These are phyloP conservation scores for Floccularia luteovirens DNA, from an alignment of 768 basidiomycete species.

Conservation along the genomic window DNA sequence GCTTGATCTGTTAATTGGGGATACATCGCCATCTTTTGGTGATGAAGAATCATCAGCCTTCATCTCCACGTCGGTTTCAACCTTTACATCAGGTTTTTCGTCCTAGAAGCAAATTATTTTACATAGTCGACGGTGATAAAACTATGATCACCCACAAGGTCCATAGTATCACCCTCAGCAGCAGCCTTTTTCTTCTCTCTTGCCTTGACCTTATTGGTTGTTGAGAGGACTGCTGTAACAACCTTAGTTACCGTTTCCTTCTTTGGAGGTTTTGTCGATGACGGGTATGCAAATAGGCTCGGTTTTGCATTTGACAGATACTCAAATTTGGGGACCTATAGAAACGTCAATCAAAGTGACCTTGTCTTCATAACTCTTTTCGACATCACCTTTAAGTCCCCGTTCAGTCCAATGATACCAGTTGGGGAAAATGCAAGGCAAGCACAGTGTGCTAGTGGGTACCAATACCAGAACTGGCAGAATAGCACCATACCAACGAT, in stretches of 20 bases:
- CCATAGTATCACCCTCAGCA: slow-evolving; percentile 76
- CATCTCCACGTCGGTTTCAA: slow-evolving; percentile 70
- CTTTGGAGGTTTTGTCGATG: slow-evolving; percentile 79
- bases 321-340: slow-evolving; percentile 89
- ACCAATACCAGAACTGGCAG: slow-evolving; percentile 99
- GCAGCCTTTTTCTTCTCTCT: slow-evolving; percentile 90
- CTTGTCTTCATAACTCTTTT: slow-evolving; percentile 3
- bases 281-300: slow-evolving; percentile 89
- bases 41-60: slow-evolving; percentile 46
- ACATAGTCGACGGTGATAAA: too few relatives aligned
- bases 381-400: slow-evolving; percentile 65
- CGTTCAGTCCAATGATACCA: slow-evolving; percentile 87
- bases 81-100: slow-evolving; percentile 39
- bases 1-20: slow-evolving; percentile 47
- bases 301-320: slow-evolving; percentile 87
- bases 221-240: slow-evolving; percentile 91
- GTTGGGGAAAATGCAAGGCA: slow-evolving; percentile 94
- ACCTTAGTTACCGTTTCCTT: slow-evolving; percentile 91
- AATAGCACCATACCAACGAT: slow-evolving; percentile 98
- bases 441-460: slow-evolving; percentile 90
- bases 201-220: slow-evolving; percentile 95
- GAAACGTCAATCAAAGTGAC: slow-evolving; percentile 1
- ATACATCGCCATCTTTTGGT: slow-evolving; percentile 49
- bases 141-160: slow-evolving; percentile 51
- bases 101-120: slow-evolving; percentile 24